Base-by-base conservation (phyloP, 371 early-diverging fungal species). In the Mucor mucedo region DNA sequence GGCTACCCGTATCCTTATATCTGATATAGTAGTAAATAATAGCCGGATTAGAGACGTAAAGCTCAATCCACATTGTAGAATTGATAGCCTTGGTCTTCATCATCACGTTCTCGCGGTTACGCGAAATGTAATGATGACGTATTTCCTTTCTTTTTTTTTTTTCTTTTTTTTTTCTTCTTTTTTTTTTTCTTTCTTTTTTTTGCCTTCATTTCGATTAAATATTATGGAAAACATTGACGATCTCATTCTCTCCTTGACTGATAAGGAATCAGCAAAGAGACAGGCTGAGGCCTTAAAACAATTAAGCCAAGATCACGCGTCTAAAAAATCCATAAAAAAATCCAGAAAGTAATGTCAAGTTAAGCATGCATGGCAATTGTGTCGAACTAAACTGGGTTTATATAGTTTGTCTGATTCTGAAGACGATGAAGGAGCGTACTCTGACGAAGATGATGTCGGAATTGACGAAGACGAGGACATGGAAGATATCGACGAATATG, bases 401-500 rank as follows among this genome's bases (percentile, higher is more conserved):
- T 29, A 28, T 41, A 77, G 77, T 40, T 49, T 55, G 11, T 71
- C 70, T 33, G 77, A 77, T 49, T 76, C 71, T 29, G 84, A 81
- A 28, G 78, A 77, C 35, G 83, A 78, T 21, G 71, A 65, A 10
- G 41, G 53, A 4, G 72, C 62, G 32, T 71, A 75, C 57, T 66
- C 69, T 21, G 71, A 72, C 32, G 68, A 72, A 8, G 63, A 63
- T 13, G 66, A 69, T 8, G 50, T 60, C 32, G 69, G 61, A 2
- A 54, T 55, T 11, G 80, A 78, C 38, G 78, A 83, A 29, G 84
- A 81, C 30, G 89, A 88, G 45, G 84, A 89, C 32, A 84, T 79
- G 41, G 84, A 82, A 42, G 83, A 80, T 6, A 69, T 88, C 16
- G 91, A 92, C 60, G 87, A 88, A 65, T 92, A 91, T 76, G 92